These are phyloP conservation scores for Dissoconium aciculare DNA, from an alignment of 2,329 filamentous ascomycete genomes.

Conservation along the genomic window DNA sequence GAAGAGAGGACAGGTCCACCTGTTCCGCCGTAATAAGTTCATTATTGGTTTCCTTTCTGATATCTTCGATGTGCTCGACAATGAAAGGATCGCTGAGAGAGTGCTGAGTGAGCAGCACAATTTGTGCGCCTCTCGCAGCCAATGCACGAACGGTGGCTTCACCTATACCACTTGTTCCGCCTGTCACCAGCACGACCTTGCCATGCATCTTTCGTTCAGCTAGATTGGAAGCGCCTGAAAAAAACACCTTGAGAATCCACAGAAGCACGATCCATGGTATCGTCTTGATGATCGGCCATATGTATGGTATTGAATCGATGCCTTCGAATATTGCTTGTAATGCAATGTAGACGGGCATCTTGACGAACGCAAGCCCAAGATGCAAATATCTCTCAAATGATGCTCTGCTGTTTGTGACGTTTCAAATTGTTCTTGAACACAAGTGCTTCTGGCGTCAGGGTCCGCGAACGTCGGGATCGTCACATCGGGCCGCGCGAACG, in stretches of 20 bases:
- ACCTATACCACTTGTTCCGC: constrained; percentile 86
- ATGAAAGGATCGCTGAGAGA: constrained; percentile 73
- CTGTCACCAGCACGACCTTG: constrained; percentile 83
- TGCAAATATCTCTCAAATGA: too few species aligned
- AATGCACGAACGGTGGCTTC: constrained; percentile 60
- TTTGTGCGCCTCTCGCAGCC: constrained; percentile 69
- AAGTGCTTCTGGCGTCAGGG: too few species aligned
- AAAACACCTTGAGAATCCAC: constrained; percentile 56
- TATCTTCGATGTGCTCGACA: constrained; percentile 79
- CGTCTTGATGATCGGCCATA: constrained; percentile 32
- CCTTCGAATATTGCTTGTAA: constrained; percentile 41
- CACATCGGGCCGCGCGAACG: too few species aligned
- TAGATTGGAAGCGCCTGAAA: constrained; percentile 56
- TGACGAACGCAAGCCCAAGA: too few species aligned
- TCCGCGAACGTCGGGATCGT: too few species aligned
- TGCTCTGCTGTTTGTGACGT: too few species aligned
- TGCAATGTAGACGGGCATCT: constrained; percentile 49
- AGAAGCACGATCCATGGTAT: constrained; percentile 38
- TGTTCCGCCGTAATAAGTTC: constrained; percentile 89
- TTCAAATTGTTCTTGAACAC: too few species aligned
- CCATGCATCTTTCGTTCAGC: constrained; percentile 80
- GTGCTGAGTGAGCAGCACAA: constrained; percentile 76
- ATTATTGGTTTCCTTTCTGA: constrained; percentile 63
- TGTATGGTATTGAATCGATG: constrained; percentile 31
- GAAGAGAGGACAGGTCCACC: constrained; percentile 74